Conservation (phyloP, 2,329 filamentous ascomycete genomes). For the Aspergillus latus region DNA sequence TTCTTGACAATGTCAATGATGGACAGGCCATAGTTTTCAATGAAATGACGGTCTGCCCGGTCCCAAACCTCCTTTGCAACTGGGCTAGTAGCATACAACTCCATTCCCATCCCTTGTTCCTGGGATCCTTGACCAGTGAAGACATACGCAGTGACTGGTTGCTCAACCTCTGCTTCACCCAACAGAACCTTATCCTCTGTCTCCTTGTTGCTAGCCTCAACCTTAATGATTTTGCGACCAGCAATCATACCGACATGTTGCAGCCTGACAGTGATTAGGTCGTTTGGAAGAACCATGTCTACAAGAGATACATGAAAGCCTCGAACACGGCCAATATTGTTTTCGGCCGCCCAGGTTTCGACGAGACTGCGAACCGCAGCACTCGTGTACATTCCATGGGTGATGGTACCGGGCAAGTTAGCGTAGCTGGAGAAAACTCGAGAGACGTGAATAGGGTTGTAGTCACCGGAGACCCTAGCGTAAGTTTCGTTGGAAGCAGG, state of each 20-base stretch:
- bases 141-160: conserved; percentile 93
- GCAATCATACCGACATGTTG: conserved; percentile 97
- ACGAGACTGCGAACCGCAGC: conserved; percentile 93
- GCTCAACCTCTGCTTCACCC: conserved; percentile 95
- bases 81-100: conserved; percentile 87
- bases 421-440: conserved; percentile 95
- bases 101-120: conserved; percentile 99
- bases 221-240: conserved; percentile 98
- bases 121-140: conserved; percentile 98
- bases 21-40: conserved; percentile 97
- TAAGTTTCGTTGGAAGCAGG: conserved; percentile 99
- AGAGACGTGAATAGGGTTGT: conserved; percentile 98
- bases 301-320: conserved; percentile 96
- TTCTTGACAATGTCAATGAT: conserved; percentile 99
- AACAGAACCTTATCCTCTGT: conserved; percentile 94
- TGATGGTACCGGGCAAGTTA: conserved; percentile 93
- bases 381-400: conserved; percentile 99
- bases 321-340: conserved; percentile 93
- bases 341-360: conserved; percentile 98
- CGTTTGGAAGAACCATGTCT: conserved; percentile 98
- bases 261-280: conserved; percentile 90
- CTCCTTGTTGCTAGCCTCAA: conserved; percentile 92
- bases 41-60: conserved; percentile 92
- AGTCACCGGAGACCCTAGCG: conserved; percentile 94
- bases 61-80: conserved; percentile 99